phyloP scores from a whole-genome alignment of 345 rosid species.

The Eucalyptus cloeziana region DNA sequence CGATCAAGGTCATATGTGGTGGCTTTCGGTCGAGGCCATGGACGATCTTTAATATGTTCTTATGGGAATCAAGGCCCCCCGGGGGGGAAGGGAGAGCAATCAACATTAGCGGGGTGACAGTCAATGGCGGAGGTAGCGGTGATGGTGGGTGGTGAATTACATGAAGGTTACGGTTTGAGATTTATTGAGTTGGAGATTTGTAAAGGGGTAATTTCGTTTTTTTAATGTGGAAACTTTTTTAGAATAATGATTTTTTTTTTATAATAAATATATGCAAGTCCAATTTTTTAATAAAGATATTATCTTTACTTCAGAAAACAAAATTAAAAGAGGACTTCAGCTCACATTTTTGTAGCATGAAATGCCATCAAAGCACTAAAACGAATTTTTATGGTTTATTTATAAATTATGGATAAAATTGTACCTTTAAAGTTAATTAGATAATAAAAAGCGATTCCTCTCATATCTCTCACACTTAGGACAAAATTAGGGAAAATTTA shows the following conservation, averaged over 20 bases:
- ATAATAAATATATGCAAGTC: neutral
- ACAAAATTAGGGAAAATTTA: neutral
- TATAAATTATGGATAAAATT: neutral
- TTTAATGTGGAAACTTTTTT: neutral
- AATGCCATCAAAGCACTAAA: neutral
- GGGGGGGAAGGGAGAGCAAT: neutral
- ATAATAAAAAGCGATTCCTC: neutral
- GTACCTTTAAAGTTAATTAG: neutral
- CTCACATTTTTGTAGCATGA: neutral
- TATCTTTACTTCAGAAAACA: no score
- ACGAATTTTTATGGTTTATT: neutral
- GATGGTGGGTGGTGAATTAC: neutral
- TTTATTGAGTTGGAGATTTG: neutral
- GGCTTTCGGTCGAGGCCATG: neutral
- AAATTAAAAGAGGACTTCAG: neutral
- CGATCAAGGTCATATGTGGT: neutral
- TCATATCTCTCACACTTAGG: neutral
- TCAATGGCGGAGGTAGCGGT: neutral
- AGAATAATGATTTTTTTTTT: neutral
- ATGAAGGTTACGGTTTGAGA: neutral
- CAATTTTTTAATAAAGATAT: neutral
- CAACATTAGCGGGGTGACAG: neutral
- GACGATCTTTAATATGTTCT: no score
- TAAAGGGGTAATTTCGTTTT: neutral
- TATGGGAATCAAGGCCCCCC: neutral